These are phyloP conservation scores for Dothideomycetes sp. DNA, from an alignment of 2,329 filamentous ascomycete genomes.

Conservation along the genomic window DNA sequence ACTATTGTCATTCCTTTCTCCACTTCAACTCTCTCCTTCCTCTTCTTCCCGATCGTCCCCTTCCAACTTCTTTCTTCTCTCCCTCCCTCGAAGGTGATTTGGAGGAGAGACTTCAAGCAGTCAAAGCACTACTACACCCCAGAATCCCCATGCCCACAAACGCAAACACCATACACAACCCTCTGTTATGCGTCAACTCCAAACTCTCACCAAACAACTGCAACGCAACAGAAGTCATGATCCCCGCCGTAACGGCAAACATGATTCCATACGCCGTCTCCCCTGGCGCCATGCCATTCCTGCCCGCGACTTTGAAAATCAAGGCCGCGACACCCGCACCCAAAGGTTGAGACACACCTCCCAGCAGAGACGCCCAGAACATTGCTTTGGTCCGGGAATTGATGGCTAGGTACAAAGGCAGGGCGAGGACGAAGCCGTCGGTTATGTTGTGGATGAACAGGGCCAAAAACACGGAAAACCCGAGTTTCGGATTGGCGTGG, in stretches of 20 bases:
- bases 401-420: conserved; percentile 87
- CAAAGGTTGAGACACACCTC: conserved; percentile 76
- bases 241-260: conserved; percentile 83
- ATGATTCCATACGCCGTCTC: conserved; percentile 63
- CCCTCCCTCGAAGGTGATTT: too few relatives aligned
- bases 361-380: conserved; percentile 71
- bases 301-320: conserved; percentile 68
- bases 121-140: conserved; percentile 75
- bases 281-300: conserved; percentile 38
- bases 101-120: too few relatives aligned
- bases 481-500: conserved; percentile 81
- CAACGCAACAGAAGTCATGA: conserved; percentile 89
- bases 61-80: too few relatives aligned
- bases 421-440: conserved; percentile 87
- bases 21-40: too few relatives aligned
- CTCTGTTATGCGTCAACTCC: conserved; percentile 69
- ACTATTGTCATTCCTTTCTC: too few relatives aligned
- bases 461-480: conserved; percentile 87
- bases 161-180: conserved; percentile 68
- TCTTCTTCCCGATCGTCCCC: too few relatives aligned
- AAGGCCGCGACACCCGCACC: conserved; percentile 76
- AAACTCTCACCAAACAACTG: conserved; percentile 82
- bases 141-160: conserved; percentile 83
- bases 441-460: conserved; percentile 98
- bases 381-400: conserved; percentile 73